Base-by-base conservation (phyloP, 331 rosid species). In the Quercus phellos region DNA sequence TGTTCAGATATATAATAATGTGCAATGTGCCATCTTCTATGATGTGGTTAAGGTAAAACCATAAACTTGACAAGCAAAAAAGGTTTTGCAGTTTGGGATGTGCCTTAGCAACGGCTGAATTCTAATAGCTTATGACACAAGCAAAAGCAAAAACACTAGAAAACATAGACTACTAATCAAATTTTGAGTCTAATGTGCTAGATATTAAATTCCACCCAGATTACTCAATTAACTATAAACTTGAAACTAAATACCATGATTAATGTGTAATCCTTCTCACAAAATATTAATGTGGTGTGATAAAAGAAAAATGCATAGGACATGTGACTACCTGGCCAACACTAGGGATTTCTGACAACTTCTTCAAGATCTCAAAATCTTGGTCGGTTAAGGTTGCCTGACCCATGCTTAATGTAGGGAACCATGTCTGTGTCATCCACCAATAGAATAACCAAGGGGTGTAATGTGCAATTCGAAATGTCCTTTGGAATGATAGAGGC, bases 371-470 rank as follows among this genome's bases (percentile, higher is more conserved):
- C 78, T 86, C 90, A 26, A 82, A 11, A 82, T 93, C 98, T 61
- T 80, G 80, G 2, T 76, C 34, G 38, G 73, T 14, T 68, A 78
- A 83, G 70, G 73, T 10, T 56, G 13, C 72, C 17, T 6, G 68
- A 24, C 72, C 81, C 10, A 86, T 17, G 67, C 81, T 82, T 46
- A 90, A 75, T 4, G 93, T 55, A 78, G 94, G 86, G 82, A 91
- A 86, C 90, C 90, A 85, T 84, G 83, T 91, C 58, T 89, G 97
- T 4, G 94, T 90, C 89, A 86, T 88, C 96, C 96, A 94, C 97
- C 96, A 86, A 64, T 94, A 46, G 67, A 82, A 77, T 30, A 94
- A 82, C 94, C 97, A 90, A 80, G 98, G 96, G 12, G 89, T 74
- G 43, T 86, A 58, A 85, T 74, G 96, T 32, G 96, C 92, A 77